Evolutionary conservation across 345 rosid genomes (phyloP).

Genomic region (Populus pruinosa): DNA sequence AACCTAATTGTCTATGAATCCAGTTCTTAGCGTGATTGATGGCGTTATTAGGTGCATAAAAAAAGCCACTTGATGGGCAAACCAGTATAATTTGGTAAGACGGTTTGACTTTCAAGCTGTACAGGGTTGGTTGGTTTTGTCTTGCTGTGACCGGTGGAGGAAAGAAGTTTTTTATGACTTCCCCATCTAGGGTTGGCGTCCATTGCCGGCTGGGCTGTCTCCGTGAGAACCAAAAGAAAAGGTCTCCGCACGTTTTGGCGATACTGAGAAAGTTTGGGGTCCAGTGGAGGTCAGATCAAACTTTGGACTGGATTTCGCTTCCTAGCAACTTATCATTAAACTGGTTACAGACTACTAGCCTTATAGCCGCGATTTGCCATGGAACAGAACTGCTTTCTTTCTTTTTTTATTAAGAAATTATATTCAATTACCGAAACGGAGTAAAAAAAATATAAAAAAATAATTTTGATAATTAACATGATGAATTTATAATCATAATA

Average conservation of each 20-base stretch:
- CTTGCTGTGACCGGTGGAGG: background rate
- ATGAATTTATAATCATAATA: no score
- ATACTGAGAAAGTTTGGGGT: background rate
- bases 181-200: background rate
- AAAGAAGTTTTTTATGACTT: background rate
- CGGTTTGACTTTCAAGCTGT: background rate
- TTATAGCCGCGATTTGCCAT: no score
- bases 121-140: background rate
- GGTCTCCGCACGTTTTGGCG: background rate
- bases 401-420: no score
- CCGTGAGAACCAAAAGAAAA: no score
- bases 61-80: slow-evolving; percentile 8
- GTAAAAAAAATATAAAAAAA: no score
- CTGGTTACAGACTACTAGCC: background rate
- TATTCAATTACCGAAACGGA: no score
- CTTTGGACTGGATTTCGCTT: background rate
- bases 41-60: slow-evolving; percentile 39
- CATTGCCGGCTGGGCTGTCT: no score
- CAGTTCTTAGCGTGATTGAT: slow-evolving; percentile 34
- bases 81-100: background rate
- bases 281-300: background rate
- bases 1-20: background rate
- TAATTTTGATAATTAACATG: no score
- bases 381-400: no score
- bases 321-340: background rate